Evolutionary conservation across 352 stramenopile species (phyloP).

Genomic region (Blastocystis sp.): DNA sequence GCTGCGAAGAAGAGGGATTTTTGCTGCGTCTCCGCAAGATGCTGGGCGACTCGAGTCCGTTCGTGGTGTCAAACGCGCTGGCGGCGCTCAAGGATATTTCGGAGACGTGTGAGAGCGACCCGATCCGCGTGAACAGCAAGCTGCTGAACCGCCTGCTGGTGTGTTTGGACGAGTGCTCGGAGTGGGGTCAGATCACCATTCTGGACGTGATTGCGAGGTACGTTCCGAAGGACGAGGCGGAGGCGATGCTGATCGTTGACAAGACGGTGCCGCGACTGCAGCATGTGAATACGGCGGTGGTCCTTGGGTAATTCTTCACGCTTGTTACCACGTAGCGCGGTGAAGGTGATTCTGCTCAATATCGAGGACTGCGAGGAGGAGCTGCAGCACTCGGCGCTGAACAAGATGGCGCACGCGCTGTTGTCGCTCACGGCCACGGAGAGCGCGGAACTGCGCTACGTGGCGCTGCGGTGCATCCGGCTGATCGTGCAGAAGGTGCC

Average conservation of each 20-base stretch:
- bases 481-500: conserved; percentile 94
- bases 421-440: conserved; percentile 85
- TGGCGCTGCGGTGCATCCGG: conserved; percentile 96
- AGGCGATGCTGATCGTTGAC: conserved; percentile 95
- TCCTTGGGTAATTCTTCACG: conserved; percentile 69
- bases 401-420: conserved; percentile 89
- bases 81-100: conserved; percentile 89
- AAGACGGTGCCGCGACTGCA: conserved; percentile 88
- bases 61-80: conserved; percentile 89
- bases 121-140: conserved; percentile 80
- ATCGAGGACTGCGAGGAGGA: conserved; percentile 78
- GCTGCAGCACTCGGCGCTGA: conserved; percentile 31
- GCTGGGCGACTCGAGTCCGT: conserved; percentile 61
- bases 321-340: conserved; percentile 63
- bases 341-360: conserved; percentile 85
- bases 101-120: conserved; percentile 81
- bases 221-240: conserved; percentile 79
- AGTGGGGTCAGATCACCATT: conserved; percentile 98
- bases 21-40: conserved; percentile 64
- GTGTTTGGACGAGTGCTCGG: conserved; percentile 94
- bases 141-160: conserved; percentile 79
- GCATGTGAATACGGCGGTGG: conserved; percentile 93
- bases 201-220: conserved; percentile 85
- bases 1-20: conserved; percentile 88
- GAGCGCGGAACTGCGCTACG: conserved; percentile 96